Conservation (phyloP, 2,329 filamentous ascomycete species). For the Microsporum canis region DNA sequence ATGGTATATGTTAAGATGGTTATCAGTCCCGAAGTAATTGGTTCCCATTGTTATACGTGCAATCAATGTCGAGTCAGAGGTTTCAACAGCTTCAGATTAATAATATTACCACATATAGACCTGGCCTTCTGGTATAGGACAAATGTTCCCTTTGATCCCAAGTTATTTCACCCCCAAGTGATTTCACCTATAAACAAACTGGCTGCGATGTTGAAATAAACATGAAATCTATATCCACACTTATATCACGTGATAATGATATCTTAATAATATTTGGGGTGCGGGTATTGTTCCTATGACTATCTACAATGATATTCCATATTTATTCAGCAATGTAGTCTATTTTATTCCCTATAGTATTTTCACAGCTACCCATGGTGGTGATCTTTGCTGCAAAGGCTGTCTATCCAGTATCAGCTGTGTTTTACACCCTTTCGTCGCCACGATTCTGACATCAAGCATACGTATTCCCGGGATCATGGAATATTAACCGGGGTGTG, state of each 20-base stretch:
- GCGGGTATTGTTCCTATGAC: neutral
- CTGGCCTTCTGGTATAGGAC: too few relatives aligned
- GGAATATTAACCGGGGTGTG: neutral
- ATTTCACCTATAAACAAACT: neutral
- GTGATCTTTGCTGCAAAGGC: too few relatives aligned
- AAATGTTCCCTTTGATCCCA: neutral
- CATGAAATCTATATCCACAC: neutral
- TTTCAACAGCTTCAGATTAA: too few relatives aligned
- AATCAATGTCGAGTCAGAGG: too few relatives aligned
- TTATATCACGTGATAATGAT: neutral
- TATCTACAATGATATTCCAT: too few relatives aligned
- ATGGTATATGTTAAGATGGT: too few relatives aligned
- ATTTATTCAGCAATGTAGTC: too few relatives aligned
- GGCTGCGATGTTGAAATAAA: neutral
- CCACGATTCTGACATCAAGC: neutral
- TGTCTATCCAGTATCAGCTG: neutral
- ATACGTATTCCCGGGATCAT: neutral
- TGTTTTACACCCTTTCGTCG: neutral
- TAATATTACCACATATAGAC: too few relatives aligned
- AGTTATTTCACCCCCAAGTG: neutral
- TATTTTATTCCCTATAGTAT: too few relatives aligned
- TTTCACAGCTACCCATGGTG: too few relatives aligned
- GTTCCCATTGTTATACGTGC: too few relatives aligned
- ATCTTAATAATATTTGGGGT: neutral
- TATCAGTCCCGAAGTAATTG: too few relatives aligned